Evolutionary conservation across 75 land plant genomes (phyloP).

Genomic region (Adiantum capillusveneris): DNA sequence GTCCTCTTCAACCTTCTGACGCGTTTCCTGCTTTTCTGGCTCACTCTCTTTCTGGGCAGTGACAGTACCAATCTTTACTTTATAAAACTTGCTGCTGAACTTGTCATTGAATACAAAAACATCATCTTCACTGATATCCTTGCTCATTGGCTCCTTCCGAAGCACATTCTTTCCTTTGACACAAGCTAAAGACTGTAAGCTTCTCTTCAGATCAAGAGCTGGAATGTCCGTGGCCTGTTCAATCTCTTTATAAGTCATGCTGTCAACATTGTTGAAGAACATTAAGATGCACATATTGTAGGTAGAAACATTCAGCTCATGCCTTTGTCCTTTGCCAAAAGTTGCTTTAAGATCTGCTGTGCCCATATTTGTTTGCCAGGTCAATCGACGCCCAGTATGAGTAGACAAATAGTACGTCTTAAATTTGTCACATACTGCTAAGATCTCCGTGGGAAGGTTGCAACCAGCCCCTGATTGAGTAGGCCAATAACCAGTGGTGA

Average conservation of each 20-base stretch:
- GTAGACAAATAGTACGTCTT: slow-evolving; percentile 75
- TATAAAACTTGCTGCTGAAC: slow-evolving; percentile 64
- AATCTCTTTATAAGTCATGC: slow-evolving; percentile 70
- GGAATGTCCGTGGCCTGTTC: slow-evolving; percentile 92
- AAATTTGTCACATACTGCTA: slow-evolving; percentile 78
- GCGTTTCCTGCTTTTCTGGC: slow-evolving; percentile 94
- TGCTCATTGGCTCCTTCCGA: slow-evolving; percentile 94
- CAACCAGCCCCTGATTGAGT: slow-evolving; percentile 77
- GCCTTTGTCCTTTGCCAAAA: slow-evolving; percentile 81
- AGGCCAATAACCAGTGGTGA: slow-evolving; percentile 99
- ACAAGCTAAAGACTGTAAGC: slow-evolving; percentile 84
- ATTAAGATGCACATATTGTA: slow-evolving; percentile 92
- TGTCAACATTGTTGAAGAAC: slow-evolving; percentile 76
- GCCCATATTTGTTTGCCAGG: slow-evolving; percentile 98
- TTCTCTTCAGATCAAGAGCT: slow-evolving; percentile 72
- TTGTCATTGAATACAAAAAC: slow-evolving; percentile 61
- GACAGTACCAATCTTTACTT: slow-evolving; percentile 82
- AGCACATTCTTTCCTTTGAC: slow-evolving; percentile 95
- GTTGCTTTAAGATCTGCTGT: slow-evolving; percentile 86
- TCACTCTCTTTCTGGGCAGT: slow-evolving; percentile 90
- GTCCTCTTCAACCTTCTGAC: slow-evolving; percentile 96
- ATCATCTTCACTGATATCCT: slow-evolving; percentile 82
- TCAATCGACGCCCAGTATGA: slow-evolving; percentile 83
- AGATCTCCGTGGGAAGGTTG: slow-evolving; percentile 81
- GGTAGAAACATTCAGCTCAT: slow-evolving; percentile 90